phyloP scores from a whole-genome alignment of 768 basidiomycete species.

The Pleurotus sapidus region DNA sequence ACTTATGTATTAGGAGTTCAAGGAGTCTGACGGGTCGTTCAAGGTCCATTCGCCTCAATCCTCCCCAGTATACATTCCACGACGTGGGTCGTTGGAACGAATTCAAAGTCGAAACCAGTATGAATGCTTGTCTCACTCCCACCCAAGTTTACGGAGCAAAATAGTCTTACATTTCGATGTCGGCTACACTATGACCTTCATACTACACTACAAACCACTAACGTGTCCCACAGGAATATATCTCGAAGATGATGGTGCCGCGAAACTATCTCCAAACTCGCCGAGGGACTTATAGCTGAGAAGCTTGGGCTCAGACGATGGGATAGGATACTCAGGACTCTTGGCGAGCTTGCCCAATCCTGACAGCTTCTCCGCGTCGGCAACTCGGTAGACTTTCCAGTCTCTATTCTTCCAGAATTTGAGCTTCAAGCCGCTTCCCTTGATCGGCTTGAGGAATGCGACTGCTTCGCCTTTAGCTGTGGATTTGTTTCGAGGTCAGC shows the following conservation, averaged over 20 bases:
- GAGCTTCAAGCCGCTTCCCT: background rate
- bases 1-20: no score
- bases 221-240: background rate
- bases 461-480: background rate
- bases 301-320: background rate
- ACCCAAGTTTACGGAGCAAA: no score
- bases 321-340: background rate
- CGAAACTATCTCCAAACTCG: background rate
- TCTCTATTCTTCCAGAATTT: slow-evolving; percentile 7
- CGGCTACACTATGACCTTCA: no score
- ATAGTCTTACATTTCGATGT: no score
- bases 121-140: no score
- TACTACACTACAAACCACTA: background rate
- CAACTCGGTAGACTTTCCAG: slow-evolving; percentile 2
- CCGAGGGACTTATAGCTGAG: background rate
- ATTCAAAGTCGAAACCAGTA: no score
- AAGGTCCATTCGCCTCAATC: no score
- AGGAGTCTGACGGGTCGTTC: no score
- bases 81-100: no score
- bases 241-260: background rate
- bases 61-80: no score
- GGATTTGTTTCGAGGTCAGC: background rate
- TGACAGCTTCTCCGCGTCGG: background rate
- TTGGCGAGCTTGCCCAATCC: background rate
- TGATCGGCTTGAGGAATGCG: slow-evolving; percentile 1